Conservation (phyloP, 805 yeast species). For the Cyberlindnera japonica region DNA sequence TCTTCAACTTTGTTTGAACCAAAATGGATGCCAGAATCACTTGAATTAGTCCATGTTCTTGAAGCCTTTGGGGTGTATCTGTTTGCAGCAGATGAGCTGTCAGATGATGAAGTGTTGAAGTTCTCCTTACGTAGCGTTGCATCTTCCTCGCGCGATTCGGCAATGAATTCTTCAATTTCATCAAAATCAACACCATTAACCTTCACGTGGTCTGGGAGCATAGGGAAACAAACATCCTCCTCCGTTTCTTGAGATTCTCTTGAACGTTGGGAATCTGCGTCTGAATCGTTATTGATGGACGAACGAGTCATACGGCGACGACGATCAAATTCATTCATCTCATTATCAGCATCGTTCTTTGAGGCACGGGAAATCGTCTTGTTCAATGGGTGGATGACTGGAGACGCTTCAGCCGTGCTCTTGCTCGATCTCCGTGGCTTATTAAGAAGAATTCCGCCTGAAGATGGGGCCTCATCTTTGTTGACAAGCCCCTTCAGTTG, state of each 20-base stretch:
- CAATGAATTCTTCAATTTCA: slow-evolving; percentile 80
- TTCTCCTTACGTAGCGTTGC: slow-evolving; percentile 28
- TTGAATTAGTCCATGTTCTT: slow-evolving; percentile 11
- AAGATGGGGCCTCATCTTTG: slow-evolving; percentile 26
- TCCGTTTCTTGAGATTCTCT: slow-evolving; percentile 87
- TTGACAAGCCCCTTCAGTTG: slow-evolving; percentile 35
- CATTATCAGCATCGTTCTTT: slow-evolving; percentile 33
- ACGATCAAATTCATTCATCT: slow-evolving; percentile 32
- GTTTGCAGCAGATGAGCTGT: slow-evolving; percentile 52
- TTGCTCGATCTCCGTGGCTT: slow-evolving; percentile 25
- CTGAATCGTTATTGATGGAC: slow-evolving; percentile 51
- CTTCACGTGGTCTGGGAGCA: slow-evolving; percentile 62
- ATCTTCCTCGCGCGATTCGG: slow-evolving; percentile 53
- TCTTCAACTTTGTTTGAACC: slow-evolving; percentile 38
- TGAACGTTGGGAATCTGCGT: slow-evolving; percentile 68
- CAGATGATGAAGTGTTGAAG: slow-evolving; percentile 26
- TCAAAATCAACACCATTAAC: slow-evolving; percentile 84
- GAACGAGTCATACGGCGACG: slow-evolving; percentile 32
- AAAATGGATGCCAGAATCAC: slow-evolving; percentile 35
- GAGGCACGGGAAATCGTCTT: slow-evolving; percentile 15
- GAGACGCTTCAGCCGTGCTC: slow-evolving; percentile 21
- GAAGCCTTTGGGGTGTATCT: slow-evolving; percentile 51
- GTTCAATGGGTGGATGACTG: slow-evolving; percentile 23
- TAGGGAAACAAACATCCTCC: slow-evolving; percentile 96
- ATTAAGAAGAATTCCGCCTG: slow-evolving; percentile 31